Conservation (phyloP, 495 filamentous ascomycete species). For the Aspergillus avenaceus region DNA sequence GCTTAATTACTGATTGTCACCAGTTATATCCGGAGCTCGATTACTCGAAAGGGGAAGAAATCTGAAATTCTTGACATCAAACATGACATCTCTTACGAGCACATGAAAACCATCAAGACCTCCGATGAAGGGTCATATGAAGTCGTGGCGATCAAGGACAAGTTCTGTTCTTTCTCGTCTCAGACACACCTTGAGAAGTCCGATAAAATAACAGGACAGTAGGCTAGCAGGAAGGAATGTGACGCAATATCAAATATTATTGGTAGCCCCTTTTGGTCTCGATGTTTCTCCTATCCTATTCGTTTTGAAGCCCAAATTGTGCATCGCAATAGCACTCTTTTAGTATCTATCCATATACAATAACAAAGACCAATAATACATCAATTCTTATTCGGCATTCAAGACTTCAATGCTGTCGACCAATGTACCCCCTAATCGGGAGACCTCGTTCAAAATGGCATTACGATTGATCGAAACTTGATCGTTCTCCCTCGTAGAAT, state of each 20-base stretch:
- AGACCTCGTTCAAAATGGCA: slow-evolving; percentile 78
- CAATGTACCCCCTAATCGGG: slow-evolving; percentile 39
- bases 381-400: slow-evolving; percentile 2
- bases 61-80: slow-evolving; percentile 81
- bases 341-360: slow-evolving; percentile 15
- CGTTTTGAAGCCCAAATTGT: slow-evolving; percentile 13
- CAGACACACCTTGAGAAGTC: slow-evolving; percentile 48
- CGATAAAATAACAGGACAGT: slow-evolving; percentile 24
- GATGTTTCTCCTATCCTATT: slow-evolving; percentile 1
- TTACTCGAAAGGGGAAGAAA: slow-evolving; percentile 69
- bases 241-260: slow-evolving; percentile 17
- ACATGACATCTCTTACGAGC: slow-evolving; percentile 76
- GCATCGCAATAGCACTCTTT: slow-evolving; percentile 39
- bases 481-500: slow-evolving; percentile 17
- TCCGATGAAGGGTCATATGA: slow-evolving; percentile 95
- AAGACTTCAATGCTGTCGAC: slow-evolving; percentile 38
- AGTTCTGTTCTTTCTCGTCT: slow-evolving; percentile 79
- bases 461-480: slow-evolving; percentile 63
- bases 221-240: slow-evolving; percentile 19
- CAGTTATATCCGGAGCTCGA: slow-evolving; percentile 83
- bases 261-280: slow-evolving; percentile 14
- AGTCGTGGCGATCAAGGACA: slow-evolving; percentile 90
- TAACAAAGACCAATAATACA: slow-evolving; percentile 10
- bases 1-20: slow-evolving; percentile 8
- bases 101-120: slow-evolving; percentile 73